Conservation (phyloP, 1,284 basidiomycete species). For the Ganoderma multipileum region DNA sequence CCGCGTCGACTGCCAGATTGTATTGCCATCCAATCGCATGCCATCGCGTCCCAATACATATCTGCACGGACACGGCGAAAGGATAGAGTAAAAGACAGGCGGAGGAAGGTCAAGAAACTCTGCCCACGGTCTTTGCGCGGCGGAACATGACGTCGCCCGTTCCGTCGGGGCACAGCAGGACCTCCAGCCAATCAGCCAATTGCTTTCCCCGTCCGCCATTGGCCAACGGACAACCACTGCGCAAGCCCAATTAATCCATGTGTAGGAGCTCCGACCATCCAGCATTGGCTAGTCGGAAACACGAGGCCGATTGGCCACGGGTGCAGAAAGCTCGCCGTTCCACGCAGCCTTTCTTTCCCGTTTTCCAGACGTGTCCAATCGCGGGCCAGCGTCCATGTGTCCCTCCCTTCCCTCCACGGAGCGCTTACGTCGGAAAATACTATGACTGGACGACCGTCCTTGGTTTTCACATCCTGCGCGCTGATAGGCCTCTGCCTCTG, state of each 20-base stretch:
- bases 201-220: background rate
- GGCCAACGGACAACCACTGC: slow-evolving; percentile 2
- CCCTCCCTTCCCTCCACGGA: slow-evolving; percentile 8
- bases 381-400: background rate
- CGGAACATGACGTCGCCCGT: slow-evolving; percentile 4
- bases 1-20: slow-evolving; percentile 3
- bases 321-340: background rate
- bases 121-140: background rate
- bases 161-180: background rate
- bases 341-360: slow-evolving; percentile 11
- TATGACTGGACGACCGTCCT: background rate
- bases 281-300: background rate
- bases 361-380: slow-evolving; percentile 4
- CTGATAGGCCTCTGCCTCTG: background rate
- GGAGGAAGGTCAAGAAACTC: background rate
- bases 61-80: background rate
- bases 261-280: background rate
- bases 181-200: background rate
- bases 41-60: background rate
- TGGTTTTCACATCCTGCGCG: background rate
- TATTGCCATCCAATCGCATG: slow-evolving; percentile 7
- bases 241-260: slow-evolving; percentile 5
- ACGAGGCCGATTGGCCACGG: slow-evolving; percentile 1
- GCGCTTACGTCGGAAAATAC: slow-evolving; percentile 5
- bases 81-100: background rate